Evolutionary conservation across 495 filamentous ascomycete genomes (phyloP).

Genomic region (Penicillium canescens): DNA sequence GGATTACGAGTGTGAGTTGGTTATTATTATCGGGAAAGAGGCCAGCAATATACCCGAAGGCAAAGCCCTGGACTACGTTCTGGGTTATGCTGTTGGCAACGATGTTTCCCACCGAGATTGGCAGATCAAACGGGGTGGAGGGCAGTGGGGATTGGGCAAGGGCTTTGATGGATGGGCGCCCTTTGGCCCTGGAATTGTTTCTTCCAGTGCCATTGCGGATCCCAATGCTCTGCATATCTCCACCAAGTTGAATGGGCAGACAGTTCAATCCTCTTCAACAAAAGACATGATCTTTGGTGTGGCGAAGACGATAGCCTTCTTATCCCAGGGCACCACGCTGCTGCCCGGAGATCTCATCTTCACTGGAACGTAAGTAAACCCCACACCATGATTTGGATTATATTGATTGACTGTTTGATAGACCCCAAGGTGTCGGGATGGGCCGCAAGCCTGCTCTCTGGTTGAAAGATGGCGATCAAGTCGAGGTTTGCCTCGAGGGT

Average conservation of each 20-base stretch:
- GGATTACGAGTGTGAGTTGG: constrained; percentile 86
- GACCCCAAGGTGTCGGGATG: constrained; percentile 78
- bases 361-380: constrained; percentile 71
- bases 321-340: constrained; percentile 76
- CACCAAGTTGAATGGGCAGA: constrained; percentile 70
- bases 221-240: constrained; percentile 67
- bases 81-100: constrained; percentile 81
- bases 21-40: constrained; percentile 73
- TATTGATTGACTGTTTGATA: constrained; percentile 23
- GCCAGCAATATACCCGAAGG: constrained; percentile 66
- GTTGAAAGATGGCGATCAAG: constrained; percentile 79
- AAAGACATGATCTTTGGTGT: constrained; percentile 83
- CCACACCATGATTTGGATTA: not conserved
- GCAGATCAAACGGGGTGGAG: constrained; percentile 76
- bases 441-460: constrained; percentile 71
- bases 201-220: constrained; percentile 62
- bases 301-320: constrained; percentile 68
- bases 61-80: constrained; percentile 69
- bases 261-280: constrained; percentile 72
- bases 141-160: constrained; percentile 82
- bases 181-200: constrained; percentile 78
- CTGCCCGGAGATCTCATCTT: constrained; percentile 82
- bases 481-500: constrained; percentile 70
- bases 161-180: constrained; percentile 92
- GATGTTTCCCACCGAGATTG: constrained; percentile 84